A percentile compares a stretch with the other conserved stretches of the same genome.
Conservation (phyloP, 306 rosid genomes). For the Cucurbita argyrosperma region DNA sequence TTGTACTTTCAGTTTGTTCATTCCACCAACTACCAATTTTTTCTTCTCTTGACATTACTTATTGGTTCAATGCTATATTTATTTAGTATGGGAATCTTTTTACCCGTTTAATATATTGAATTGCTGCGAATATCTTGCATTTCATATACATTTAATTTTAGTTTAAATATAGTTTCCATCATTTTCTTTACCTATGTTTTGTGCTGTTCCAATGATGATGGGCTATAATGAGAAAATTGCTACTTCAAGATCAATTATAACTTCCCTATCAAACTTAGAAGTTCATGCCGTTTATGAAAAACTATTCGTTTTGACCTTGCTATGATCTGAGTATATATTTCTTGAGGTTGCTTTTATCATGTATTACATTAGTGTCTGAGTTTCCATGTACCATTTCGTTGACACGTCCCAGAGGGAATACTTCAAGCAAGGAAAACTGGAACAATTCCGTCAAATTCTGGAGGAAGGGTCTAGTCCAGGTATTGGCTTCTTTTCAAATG, state of each 20-base stretch:
- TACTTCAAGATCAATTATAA: not conserved
- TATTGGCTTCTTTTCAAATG: conserved; percentile 17
- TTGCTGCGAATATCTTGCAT: no score
- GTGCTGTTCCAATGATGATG: not conserved
- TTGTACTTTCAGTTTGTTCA: not conserved
- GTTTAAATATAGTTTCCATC: not conserved
- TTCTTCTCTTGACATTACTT: no score
- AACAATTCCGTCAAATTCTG: conserved; percentile 88
- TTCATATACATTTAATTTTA: not conserved
- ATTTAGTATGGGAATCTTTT: no score
- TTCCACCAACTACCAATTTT: no score
- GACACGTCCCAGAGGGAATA: conserved; percentile 65
- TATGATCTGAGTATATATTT: not conserved
- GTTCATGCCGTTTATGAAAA: not conserved
- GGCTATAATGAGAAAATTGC: not conserved
- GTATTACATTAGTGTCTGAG: not conserved
- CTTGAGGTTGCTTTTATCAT: not conserved
- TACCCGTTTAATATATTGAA: no score
- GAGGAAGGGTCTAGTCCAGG: conserved; percentile 97
- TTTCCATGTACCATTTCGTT: not conserved
- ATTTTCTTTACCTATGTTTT: not conserved
- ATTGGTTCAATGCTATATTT: not conserved
- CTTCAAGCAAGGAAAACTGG: conserved; percentile 86
- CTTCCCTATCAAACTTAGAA: not conserved
- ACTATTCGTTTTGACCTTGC: not conserved